Conservation (phyloP, 306 rosid species). For the Astragalus membranaceus region DNA sequence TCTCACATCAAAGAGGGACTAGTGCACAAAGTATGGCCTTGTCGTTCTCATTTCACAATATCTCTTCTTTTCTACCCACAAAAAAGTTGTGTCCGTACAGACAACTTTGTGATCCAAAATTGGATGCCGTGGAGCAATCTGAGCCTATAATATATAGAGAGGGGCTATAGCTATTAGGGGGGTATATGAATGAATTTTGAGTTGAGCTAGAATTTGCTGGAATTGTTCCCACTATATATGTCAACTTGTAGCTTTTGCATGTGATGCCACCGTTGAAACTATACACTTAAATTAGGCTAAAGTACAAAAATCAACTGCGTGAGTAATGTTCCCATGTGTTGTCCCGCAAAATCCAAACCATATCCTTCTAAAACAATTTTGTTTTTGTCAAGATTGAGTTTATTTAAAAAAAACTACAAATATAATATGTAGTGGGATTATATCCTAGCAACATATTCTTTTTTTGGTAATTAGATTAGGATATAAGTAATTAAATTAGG, state of each 20-base stretch:
- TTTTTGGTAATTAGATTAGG: background rate
- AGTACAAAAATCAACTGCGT: conserved; percentile 27
- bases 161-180: background rate
- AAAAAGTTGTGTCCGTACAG: conserved; percentile 30
- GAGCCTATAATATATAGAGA: conserved; percentile 3
- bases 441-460: background rate
- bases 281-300: conserved; percentile 30
- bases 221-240: conserved; percentile 27
- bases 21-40: background rate
- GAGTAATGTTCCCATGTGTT: conserved; percentile 21
- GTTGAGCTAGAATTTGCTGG: conserved; percentile 17
- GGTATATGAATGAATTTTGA: background rate
- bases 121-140: conserved; percentile 31
- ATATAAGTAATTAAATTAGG: background rate
- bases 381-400: too few species aligned
- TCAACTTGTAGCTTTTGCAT: conserved; percentile 11
- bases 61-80: background rate
- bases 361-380: conserved; percentile 21
- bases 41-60: conserved; percentile 4
- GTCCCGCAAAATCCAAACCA: conserved; percentile 37
- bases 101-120: conserved; percentile 27
- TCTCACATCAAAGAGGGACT: background rate
- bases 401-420: background rate
- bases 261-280: conserved; percentile 21
- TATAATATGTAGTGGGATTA: background rate